Conservation (phyloP, 1,284 basidiomycete genomes). For the Papiliotrema laurentii region DNA sequence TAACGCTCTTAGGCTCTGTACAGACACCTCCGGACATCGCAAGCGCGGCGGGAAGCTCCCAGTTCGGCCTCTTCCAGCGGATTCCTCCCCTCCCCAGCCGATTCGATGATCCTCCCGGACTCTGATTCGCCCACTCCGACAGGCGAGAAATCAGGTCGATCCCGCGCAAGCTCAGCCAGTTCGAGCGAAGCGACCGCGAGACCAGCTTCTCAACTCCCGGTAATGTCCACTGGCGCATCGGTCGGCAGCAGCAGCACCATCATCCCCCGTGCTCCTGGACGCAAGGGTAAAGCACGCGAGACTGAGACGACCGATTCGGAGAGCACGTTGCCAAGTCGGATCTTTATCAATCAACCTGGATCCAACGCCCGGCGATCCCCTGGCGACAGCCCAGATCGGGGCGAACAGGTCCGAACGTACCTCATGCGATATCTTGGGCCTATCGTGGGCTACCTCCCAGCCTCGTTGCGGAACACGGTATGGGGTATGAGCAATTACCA, state of each 20-base stretch:
- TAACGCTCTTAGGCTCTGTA: slow-evolving; percentile 25
- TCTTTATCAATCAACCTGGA: slow-evolving; percentile 2
- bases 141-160: neutral
- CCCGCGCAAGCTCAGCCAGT: slow-evolving; percentile 12
- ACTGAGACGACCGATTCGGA: neutral
- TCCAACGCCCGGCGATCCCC: neutral
- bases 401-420: neutral
- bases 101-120: slow-evolving; percentile 17
- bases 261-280: neutral
- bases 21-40: slow-evolving; percentile 29
- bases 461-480: neutral
- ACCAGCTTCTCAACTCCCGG: neutral
- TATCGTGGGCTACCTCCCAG: neutral
- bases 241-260: neutral
- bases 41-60: slow-evolving; percentile 13
- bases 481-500: neutral
- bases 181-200: slow-evolving; percentile 29
- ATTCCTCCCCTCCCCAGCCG: slow-evolving; percentile 23
- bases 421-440: neutral
- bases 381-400: too few species aligned
- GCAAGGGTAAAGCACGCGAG: neutral
- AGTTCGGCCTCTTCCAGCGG: slow-evolving; percentile 17
- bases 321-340: neutral
- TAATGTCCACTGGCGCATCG: neutral
- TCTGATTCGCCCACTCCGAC: neutral